Evolutionary conservation across 441 rosid genomes (phyloP).

Genomic region (Syzygium malaccense): DNA sequence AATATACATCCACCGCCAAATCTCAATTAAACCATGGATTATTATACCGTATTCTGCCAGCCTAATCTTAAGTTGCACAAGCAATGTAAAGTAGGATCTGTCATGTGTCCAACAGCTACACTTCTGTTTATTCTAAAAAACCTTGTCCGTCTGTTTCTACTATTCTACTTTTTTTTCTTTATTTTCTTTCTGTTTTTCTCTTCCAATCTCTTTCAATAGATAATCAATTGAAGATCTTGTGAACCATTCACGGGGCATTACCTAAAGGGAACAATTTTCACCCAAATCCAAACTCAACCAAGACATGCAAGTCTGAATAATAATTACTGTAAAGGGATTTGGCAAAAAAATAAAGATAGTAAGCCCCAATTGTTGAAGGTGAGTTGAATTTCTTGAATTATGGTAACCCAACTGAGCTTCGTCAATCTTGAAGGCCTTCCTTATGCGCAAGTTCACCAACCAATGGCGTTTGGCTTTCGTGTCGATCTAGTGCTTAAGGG

Average conservation of each 20-base stretch:
- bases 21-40: background rate
- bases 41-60: background rate
- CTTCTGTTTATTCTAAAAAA: background rate
- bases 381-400: background rate
- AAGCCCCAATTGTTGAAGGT: background rate
- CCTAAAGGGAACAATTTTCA: background rate
- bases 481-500: background rate
- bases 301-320: background rate
- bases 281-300: no score
- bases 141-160: background rate
- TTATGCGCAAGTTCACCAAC: background rate
- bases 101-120: background rate
- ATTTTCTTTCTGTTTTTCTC: background rate
- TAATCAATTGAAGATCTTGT: no score
- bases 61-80: background rate
- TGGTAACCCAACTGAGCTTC: background rate
- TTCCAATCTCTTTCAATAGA: background rate
- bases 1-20: background rate
- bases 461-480: background rate
- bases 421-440: background rate
- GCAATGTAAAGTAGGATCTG: rapidly evolving
- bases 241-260: background rate
- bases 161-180: rapidly evolving
- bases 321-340: no score
- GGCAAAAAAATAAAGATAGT: background rate